These are phyloP conservation scores for Tylopilus intermedius DNA, from an alignment of 768 basidiomycete species.

Conservation along the genomic window DNA sequence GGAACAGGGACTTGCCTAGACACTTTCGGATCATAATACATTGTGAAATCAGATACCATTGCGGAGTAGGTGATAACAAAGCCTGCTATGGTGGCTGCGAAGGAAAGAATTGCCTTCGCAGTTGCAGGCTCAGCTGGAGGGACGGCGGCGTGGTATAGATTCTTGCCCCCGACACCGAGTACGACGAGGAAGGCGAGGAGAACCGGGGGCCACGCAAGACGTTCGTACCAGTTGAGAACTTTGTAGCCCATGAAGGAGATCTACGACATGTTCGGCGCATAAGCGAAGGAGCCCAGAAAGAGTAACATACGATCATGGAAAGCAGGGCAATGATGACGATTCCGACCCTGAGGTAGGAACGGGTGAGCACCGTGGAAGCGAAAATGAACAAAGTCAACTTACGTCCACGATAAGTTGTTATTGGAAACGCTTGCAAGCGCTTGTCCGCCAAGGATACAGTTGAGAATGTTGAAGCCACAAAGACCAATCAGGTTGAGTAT, in stretches of 20 bases:
- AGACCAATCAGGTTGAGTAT: conserved; percentile 55
- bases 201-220: conserved; percentile 72
- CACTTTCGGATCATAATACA: conserved; percentile 56
- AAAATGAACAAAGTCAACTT: conserved; percentile 15
- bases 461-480: conserved; percentile 62
- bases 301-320: conserved; percentile 50
- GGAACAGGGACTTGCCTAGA: conserved; percentile 42
- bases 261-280: conserved; percentile 22
- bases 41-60: conserved; percentile 70
- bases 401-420: conserved; percentile 47
- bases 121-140: conserved; percentile 49
- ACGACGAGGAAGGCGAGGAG: conserved; percentile 68
- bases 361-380: conserved; percentile 6
- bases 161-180: conserved; percentile 68
- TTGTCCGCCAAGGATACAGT: conserved; percentile 67
- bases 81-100: conserved; percentile 66
- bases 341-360: conserved; percentile 51
- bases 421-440: conserved; percentile 53
- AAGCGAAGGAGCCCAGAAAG: background rate
- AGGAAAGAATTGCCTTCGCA: conserved; percentile 52
- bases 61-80: conserved; percentile 63
- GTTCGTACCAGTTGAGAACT: conserved; percentile 69
- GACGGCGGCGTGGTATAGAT: conserved; percentile 48
- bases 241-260: conserved; percentile 64
- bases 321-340: conserved; percentile 73